Evolutionary conservation across 1,284 basidiomycete species (phyloP).

Genomic region (Moesziomyces sp.): DNA sequence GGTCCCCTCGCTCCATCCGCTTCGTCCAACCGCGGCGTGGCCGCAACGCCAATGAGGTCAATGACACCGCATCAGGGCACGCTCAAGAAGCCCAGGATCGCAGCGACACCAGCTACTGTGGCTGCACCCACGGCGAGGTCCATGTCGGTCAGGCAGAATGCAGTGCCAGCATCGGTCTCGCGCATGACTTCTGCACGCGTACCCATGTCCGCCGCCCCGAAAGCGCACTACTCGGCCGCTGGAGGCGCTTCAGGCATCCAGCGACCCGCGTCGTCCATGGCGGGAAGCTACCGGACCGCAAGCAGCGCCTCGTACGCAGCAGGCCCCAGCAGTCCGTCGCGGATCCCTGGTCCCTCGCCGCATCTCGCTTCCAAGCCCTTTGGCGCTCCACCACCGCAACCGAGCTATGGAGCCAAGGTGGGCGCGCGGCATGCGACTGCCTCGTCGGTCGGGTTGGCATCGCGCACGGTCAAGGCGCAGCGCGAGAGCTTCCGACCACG

Average conservation of each 20-base stretch:
- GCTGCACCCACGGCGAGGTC: conserved; percentile 18
- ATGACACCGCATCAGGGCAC: conserved; percentile 34
- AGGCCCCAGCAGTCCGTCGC: conserved; percentile 36
- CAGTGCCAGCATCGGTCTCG: conserved; percentile 20
- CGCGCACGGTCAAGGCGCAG: conserved; percentile 29
- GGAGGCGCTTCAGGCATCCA: conserved; percentile 11
- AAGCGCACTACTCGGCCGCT: conserved; percentile 13
- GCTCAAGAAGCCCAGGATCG: conserved; percentile 39
- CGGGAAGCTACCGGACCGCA: conserved; percentile 17
- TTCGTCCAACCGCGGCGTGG: conserved; percentile 23
- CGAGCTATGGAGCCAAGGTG: conserved; percentile 18
- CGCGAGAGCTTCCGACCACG: conserved; percentile 47
- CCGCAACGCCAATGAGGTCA: conserved; percentile 38
- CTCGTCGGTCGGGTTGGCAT: conserved; percentile 14
- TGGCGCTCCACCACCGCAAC: conserved; percentile 10
- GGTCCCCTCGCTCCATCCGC: conserved; percentile 32
- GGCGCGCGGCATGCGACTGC: conserved; percentile 28
- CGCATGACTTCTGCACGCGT: conserved; percentile 30
- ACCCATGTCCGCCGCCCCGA: conserved; percentile 31
- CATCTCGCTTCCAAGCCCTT: conserved; percentile 18
- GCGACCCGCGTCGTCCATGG: conserved; percentile 37
- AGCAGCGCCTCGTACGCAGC: conserved; percentile 36
- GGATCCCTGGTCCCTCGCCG: conserved; percentile 33
- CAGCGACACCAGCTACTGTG: conserved; percentile 29
- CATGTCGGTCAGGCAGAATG: conserved; percentile 18